phyloP scores from a whole-genome alignment of 83 land plant species.

The Larix sibirica region DNA sequence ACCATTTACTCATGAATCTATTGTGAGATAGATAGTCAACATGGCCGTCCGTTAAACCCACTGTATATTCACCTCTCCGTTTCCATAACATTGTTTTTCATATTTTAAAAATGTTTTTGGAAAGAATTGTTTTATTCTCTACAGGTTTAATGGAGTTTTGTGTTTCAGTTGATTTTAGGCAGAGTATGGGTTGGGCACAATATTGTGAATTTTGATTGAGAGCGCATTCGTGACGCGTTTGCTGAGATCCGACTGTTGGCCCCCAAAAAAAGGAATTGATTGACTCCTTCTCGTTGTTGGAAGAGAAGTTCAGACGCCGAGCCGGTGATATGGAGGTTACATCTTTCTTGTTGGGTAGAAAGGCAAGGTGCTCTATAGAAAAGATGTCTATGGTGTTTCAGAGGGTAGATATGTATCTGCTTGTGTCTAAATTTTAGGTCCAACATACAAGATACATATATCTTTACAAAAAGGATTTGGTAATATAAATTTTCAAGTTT shows the following conservation, averaged over 20 bases:
- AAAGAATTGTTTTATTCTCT: not conserved
- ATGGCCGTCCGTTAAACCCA: too few relatives aligned
- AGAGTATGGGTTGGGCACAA: conserved; percentile 95
- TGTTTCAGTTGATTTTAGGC: conserved; percentile 36
- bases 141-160: not conserved
- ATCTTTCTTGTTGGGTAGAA: too few relatives aligned
- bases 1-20: too few relatives aligned
- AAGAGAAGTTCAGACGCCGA: conserved; percentile 75
- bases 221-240: conserved; percentile 81
- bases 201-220: conserved; percentile 73
- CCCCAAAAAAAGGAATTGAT: conserved; percentile 66
- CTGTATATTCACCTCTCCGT: too few relatives aligned
- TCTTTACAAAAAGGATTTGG: not conserved
- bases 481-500: too few relatives aligned
- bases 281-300: conserved; percentile 74
- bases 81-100: not conserved
- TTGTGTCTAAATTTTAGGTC: too few relatives aligned
- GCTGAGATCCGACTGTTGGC: conserved; percentile 55
- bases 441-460: too few relatives aligned
- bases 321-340: conserved; percentile 83
- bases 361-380: too few relatives aligned
- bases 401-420: too few relatives aligned
- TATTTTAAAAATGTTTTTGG: not conserved
- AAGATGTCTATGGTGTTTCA: too few relatives aligned
- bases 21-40: too few relatives aligned